A percentile compares a stretch with the other conserved stretches of the same genome.
These are phyloP conservation scores for Trypanosoma mega DNA, from an alignment of 208 protist genomes.

Conservation along the genomic window DNA sequence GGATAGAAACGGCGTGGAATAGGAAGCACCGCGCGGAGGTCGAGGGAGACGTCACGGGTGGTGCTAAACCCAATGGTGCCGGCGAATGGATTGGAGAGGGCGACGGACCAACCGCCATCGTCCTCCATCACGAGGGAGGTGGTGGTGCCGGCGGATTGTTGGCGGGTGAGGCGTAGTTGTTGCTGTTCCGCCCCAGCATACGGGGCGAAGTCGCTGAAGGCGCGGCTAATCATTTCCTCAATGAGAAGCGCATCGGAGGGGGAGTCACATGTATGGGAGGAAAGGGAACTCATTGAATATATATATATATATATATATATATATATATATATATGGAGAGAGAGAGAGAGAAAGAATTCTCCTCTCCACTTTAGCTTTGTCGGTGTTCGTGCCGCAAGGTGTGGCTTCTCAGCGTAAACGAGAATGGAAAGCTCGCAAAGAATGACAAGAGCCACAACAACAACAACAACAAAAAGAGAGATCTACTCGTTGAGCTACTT, in stretches of 20 bases:
- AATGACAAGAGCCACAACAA: no score
- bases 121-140: slow-evolving; percentile 45
- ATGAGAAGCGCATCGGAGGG: slow-evolving; percentile 55
- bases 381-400: no score
- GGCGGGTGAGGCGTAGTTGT: slow-evolving; percentile 47
- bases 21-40: slow-evolving; percentile 39
- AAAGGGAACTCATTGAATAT: neutral
- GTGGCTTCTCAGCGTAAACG: no score
- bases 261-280: slow-evolving; percentile 36
- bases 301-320: no score
- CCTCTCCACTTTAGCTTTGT: no score
- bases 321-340: no score
- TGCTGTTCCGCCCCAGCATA: slow-evolving; percentile 80
- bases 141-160: slow-evolving; percentile 25
- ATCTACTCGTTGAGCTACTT: no score
- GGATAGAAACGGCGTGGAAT: slow-evolving; percentile 16
- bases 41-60: slow-evolving; percentile 32
- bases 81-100: slow-evolving; percentile 23
- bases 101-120: slow-evolving; percentile 38
- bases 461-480: no score
- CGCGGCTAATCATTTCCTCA: slow-evolving; percentile 66
- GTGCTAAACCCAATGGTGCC: slow-evolving; percentile 54
- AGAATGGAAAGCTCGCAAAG: no score
- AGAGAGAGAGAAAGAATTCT: no score
- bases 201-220: slow-evolving; percentile 74